phyloP scores from a whole-genome alignment of 371 early-diverging fungal species.

The Mortierella sp. region DNA sequence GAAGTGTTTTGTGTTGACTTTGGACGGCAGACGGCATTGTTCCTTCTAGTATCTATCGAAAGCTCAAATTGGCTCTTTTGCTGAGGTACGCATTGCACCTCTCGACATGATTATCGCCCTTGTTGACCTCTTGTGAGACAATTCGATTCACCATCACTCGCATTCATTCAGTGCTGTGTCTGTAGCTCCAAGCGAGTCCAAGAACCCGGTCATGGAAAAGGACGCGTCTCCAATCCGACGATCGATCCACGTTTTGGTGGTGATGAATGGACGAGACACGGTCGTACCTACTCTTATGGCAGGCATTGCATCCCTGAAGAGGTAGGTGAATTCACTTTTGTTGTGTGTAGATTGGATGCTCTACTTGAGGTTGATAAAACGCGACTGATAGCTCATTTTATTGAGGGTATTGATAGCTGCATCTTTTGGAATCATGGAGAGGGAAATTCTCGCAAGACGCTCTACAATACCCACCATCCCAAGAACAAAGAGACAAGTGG shows the following conservation, averaged over 20 bases:
- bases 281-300: constrained; percentile 32
- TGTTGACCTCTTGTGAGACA: not conserved
- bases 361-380: too few species aligned
- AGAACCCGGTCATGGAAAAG: not conserved
- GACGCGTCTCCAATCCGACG: constrained; percentile 6
- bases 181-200: not conserved
- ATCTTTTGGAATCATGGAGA: constrained; percentile 37
- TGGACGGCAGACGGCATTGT: constrained; percentile 14
- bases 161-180: constrained; percentile 25
- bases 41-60: constrained; percentile 31
- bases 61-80: constrained; percentile 48
- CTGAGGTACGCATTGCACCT: constrained; percentile 26
- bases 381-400: not conserved
- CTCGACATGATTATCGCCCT: not conserved
- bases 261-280: constrained; percentile 35
- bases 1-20: not conserved
- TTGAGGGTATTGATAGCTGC: not conserved
- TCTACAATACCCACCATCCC: constrained; percentile 20
- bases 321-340: constrained; percentile 11
- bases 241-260: constrained; percentile 32
- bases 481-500: not conserved
- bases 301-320: constrained; percentile 23
- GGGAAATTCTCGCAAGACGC: constrained; percentile 4
- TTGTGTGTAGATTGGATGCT: not conserved
- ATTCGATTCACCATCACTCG: not conserved